Evolutionary conservation across 2,329 filamentous ascomycete species (phyloP).

Genomic region (Exophiala sp.): DNA sequence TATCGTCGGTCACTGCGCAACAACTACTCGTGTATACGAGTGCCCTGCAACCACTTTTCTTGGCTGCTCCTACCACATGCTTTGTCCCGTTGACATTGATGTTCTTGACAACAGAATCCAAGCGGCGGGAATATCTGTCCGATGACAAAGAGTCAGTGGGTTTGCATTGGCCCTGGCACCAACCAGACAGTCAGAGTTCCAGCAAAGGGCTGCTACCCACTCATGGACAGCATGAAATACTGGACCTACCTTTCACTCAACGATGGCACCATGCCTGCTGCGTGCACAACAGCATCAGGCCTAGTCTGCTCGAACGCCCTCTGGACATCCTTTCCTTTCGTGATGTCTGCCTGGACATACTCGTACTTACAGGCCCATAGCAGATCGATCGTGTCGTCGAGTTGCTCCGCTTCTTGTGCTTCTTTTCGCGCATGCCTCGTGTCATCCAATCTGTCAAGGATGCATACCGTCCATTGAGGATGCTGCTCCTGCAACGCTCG

Average conservation of each 20-base stretch:
- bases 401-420: not conserved
- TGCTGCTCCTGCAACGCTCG: conserved; percentile 38
- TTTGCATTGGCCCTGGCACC: no score
- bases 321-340: conserved; percentile 29
- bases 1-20: conserved; percentile 54
- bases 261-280: conserved; percentile 47
- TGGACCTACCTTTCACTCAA: conserved; percentile 33
- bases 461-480: conserved; percentile 35
- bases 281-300: conserved; percentile 53
- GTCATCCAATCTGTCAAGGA: conserved; percentile 35
- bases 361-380: conserved; percentile 12
- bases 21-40: conserved; percentile 58
- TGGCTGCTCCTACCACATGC: conserved; percentile 50
- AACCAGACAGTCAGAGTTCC: no score
- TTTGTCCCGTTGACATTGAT: conserved; percentile 55
- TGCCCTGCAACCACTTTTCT: conserved; percentile 42
- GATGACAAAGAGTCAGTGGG: conserved; percentile 1
- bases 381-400: conserved; percentile 8
- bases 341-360: conserved; percentile 32
- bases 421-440: not conserved
- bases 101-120: conserved; percentile 42
- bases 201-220: no score
- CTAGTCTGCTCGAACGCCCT: conserved; percentile 38
- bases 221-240: not conserved
- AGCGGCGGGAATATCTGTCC: conserved; percentile 32